A percentile compares a stretch with the other conserved stretches of the same genome.
phyloP scores from a whole-genome alignment of 2,329 filamentous ascomycete genomes.

The Zopfia rhizophila region DNA sequence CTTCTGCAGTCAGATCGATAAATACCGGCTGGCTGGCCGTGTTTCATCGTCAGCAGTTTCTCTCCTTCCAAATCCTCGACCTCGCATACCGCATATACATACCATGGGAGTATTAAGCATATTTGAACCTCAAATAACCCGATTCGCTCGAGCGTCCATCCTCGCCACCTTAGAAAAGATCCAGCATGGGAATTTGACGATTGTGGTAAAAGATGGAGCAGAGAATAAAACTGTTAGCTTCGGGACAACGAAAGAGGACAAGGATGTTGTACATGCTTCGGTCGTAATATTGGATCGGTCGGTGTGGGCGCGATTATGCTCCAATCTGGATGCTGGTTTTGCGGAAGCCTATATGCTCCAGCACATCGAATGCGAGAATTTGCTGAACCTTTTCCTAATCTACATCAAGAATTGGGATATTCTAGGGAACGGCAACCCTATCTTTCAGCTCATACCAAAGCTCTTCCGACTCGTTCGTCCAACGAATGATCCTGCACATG shows the following conservation, averaged over 20 bases:
- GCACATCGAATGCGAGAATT: slow-evolving; percentile 2
- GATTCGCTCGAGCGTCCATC: slow-evolving; percentile 2
- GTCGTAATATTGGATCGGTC: slow-evolving; percentile 1
- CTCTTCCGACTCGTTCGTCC: slow-evolving; percentile 2
- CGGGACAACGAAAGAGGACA: not conserved
- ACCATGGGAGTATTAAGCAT: too few relatives aligned
- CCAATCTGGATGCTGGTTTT: slow-evolving; percentile 1
- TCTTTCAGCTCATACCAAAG: slow-evolving; percentile 3
- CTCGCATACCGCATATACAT: too few relatives aligned
- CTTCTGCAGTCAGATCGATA: too few relatives aligned
- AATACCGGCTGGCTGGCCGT: too few relatives aligned
- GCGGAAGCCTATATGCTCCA: slow-evolving; percentile 5
- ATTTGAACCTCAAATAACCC: not conserved
- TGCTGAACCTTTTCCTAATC: slow-evolving; percentile 3
- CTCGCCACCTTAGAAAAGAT: slow-evolving; percentile 3
- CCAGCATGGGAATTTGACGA: not conserved
- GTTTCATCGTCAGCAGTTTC: too few relatives aligned
- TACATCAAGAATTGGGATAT: slow-evolving; percentile 5
- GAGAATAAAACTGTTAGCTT: not conserved
- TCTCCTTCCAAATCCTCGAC: too few relatives aligned
- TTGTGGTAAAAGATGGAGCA: slow-evolving; percentile 1
- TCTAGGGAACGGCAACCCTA: slow-evolving; percentile 1
- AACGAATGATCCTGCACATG: slow-evolving; percentile 4
- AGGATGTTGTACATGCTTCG: not conserved
- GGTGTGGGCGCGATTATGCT: slow-evolving; percentile 2